Evolutionary conservation across 2,329 filamentous ascomycete genomes (phyloP).

Genomic region (Truncatella angustata): DNA sequence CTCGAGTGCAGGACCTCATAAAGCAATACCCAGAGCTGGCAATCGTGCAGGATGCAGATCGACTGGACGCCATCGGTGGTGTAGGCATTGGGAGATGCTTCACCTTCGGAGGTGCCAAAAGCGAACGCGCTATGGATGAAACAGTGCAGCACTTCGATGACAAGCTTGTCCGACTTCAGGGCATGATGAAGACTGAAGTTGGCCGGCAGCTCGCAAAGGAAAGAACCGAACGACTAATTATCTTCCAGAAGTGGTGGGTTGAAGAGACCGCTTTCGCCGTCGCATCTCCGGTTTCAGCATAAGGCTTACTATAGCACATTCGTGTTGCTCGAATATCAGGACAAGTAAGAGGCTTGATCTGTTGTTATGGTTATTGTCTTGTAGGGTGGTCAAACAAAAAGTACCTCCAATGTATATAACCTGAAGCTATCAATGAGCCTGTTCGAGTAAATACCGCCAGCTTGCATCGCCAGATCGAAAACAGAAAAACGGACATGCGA

Average conservation of each 20-base stretch:
- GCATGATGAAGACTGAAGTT: constrained; percentile 62
- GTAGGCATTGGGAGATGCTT: constrained; percentile 80
- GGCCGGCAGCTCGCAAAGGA: constrained; percentile 52
- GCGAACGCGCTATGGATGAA: constrained; percentile 52
- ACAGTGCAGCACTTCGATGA: constrained; percentile 74
- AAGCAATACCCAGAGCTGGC: constrained; percentile 68
- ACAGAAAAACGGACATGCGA: too few relatives aligned
- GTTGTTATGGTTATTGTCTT: neutral
- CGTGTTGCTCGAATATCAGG: neutral
- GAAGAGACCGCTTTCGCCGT: constrained; percentile 42
- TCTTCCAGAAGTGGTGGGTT: constrained; percentile 58
- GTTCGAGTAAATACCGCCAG: too few relatives aligned
- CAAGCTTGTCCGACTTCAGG: constrained; percentile 66
- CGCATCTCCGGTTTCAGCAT: constrained; percentile 4
- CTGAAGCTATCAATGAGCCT: too few relatives aligned
- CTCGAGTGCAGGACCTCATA: constrained; percentile 60
- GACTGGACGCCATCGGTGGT: constrained; percentile 86
- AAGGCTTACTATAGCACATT: neutral
- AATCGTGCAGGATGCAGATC: constrained; percentile 88
- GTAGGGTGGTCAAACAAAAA: too few relatives aligned
- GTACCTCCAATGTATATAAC: too few relatives aligned
- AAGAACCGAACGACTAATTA: constrained; percentile 49
- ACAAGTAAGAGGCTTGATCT: neutral
- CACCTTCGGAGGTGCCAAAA: constrained; percentile 69
- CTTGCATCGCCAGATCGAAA: too few relatives aligned